These are phyloP conservation scores for Angomonas deanei DNA, from an alignment of 208 protist species.

Conservation along the genomic window DNA sequence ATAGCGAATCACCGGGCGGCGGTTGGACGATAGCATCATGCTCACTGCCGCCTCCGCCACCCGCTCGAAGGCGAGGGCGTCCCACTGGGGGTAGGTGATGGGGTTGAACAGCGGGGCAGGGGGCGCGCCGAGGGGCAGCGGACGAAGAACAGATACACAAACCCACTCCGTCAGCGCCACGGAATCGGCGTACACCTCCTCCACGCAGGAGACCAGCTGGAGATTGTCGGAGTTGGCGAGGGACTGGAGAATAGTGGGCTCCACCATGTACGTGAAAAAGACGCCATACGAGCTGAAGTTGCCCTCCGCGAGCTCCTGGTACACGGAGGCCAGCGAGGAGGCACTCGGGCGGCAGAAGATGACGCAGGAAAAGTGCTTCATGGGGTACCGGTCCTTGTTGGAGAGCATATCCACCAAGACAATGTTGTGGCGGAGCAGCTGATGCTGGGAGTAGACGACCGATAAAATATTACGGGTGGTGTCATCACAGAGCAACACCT, in stretches of 20 bases:
- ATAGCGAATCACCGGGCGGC: constrained; percentile 80
- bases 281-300: constrained; percentile 79
- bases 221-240: constrained; percentile 94
- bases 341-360: constrained; percentile 89
- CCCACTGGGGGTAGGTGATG: constrained; percentile 72
- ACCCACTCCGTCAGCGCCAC: constrained; percentile 86
- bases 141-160: constrained; percentile 62
- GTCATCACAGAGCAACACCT: constrained; percentile 95
- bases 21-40: constrained; percentile 84
- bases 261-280: constrained; percentile 93
- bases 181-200: constrained; percentile 94
- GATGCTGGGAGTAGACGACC: constrained; percentile 93
- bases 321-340: constrained; percentile 79
- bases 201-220: constrained; percentile 87
- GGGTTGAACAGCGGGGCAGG: constrained; percentile 53
- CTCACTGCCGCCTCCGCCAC: constrained; percentile 78
- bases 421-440: constrained; percentile 96
- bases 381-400: constrained; percentile 78
- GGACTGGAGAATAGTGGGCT: constrained; percentile 69
- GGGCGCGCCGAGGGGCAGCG: constrained; percentile 27
- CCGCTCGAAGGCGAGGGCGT: constrained; percentile 46
- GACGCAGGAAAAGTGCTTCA: constrained; percentile 93
- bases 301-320: constrained; percentile 90
- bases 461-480: constrained; percentile 91
- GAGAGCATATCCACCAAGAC: constrained; percentile 95